phyloP scores from a whole-genome alignment of 108 stramenopile genomes.

The Nitzschia sp. region DNA sequence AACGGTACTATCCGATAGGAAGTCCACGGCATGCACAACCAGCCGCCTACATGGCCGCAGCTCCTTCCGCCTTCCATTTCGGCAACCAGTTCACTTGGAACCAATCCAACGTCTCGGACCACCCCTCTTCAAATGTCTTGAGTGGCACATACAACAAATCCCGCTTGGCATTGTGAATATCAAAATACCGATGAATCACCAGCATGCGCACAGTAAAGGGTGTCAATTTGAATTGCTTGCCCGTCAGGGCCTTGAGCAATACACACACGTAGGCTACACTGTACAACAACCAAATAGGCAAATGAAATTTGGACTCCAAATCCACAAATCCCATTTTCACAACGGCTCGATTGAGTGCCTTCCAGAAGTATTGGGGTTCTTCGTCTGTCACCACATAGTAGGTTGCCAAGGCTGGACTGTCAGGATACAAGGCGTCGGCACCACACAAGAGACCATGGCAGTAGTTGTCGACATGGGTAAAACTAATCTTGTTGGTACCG shows the following conservation, averaged over 20 bases:
- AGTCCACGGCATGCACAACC: too few species aligned
- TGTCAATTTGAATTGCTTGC: conserved; percentile 85
- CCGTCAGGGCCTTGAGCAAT: conserved; percentile 57
- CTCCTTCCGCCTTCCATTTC: conserved; percentile 26
- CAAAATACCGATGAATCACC: conserved; percentile 93
- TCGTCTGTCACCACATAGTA: conserved; percentile 98
- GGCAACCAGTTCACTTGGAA: conserved; percentile 93
- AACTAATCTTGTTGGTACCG: conserved; percentile 86
- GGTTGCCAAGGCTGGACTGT: conserved; percentile 84
- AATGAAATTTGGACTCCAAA: conserved; percentile 75
- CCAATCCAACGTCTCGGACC: conserved; percentile 89
- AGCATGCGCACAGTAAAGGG: conserved; percentile 92
- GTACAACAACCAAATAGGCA: conserved; percentile 79
- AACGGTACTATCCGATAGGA: too few species aligned
- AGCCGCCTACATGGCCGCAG: not conserved
- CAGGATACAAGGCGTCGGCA: conserved; percentile 76
- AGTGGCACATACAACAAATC: conserved; percentile 93
- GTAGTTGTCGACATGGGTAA: conserved; percentile 97
- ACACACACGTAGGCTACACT: conserved; percentile 80
- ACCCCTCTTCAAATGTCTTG: conserved; percentile 86
- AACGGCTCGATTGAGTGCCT: conserved; percentile 83
- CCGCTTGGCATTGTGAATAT: conserved; percentile 78
- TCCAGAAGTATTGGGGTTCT: conserved; percentile 89
- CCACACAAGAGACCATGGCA: conserved; percentile 93
- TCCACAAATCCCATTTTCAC: conserved; percentile 88